Percentiles rank a stretch among this genome's conserved stretches.
phyloP scores from a whole-genome alignment of 345 rosid species.

The Excoecaria cochinchinensis region DNA sequence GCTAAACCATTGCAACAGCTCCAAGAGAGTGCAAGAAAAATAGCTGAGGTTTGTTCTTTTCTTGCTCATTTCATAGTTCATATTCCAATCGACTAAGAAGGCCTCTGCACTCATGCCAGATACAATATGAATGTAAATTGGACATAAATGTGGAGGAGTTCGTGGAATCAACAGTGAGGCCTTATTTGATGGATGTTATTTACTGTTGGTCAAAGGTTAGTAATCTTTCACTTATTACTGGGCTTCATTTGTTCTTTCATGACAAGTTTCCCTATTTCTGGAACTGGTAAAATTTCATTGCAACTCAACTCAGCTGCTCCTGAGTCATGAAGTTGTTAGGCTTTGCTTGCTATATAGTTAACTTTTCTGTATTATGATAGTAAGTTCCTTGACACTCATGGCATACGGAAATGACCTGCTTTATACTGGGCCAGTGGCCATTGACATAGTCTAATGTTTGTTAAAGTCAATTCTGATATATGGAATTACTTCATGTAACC shows the following conservation, averaged over 20 bases:
- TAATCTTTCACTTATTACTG: background rate
- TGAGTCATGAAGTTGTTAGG: background rate
- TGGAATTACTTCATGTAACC: background rate
- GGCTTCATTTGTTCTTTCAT: background rate
- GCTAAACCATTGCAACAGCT: constrained; percentile 93
- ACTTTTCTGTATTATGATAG: background rate
- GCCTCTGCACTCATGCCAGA: constrained; percentile 44
- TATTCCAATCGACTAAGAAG: constrained; percentile 7
- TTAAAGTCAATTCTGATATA: too few relatives aligned
- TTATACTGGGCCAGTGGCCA: background rate
- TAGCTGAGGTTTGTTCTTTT: constrained; percentile 70
- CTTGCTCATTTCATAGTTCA: background rate
- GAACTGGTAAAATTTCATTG: background rate
- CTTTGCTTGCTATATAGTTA: background rate
- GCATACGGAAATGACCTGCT: background rate
- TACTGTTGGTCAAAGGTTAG: constrained; percentile 96
- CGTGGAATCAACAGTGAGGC: constrained; percentile 94
- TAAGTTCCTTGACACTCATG: background rate
- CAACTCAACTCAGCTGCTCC: background rate
- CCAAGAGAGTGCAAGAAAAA: constrained; percentile 90
- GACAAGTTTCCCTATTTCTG: background rate
- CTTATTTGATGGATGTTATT: constrained; percentile 91
- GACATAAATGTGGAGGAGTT: constrained; percentile 85
- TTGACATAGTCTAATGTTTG: background rate
- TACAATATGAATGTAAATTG: constrained; percentile 96